Evolutionary conservation across 352 stramenopile species (phyloP), one percentile per base, ranked within the genome.

Genomic region (Pythium myriotylum): DNA sequence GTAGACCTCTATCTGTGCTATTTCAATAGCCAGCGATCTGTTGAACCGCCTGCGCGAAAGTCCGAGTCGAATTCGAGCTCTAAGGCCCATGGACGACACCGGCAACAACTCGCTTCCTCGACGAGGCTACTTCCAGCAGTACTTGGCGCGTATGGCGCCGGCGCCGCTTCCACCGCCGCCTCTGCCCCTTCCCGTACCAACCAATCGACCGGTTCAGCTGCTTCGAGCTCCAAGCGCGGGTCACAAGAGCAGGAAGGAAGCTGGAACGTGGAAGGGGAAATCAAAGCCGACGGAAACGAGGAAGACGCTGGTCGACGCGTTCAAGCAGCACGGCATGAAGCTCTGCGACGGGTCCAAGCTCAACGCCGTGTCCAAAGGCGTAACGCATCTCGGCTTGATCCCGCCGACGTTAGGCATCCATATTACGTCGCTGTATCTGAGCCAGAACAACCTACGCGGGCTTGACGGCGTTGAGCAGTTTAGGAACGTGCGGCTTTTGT

Each of bases 291-390:
- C 50, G 22, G 7, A n/a, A 8, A 13, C 50, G 4, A 46, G 67
- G 2, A 89, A 88, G 45, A 77, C 84, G 7, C 70, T 91, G 12
- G 53, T 78, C 13, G 81, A 89, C 49, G 79, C 80, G 2, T 82
- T 92, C 46, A 86, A 86, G 63, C 77, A 90, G 67, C 73, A 91
- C 32, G 81, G 79, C 3, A 80, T 79, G 67, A 75, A 76, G 53
- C 54, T 92, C 40, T 88, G 79, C 37, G 84, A 95, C 51, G 84
- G 86, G 3, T 63, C 81, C 49, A 86, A 89, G 56, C 72, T 95
- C 16, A 93, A 95, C 24, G 76, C 77, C 0, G 82, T 93, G 0
- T 72, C 72, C 3, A 91, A 91, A 52, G 67, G 70, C 1, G 66
- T 93, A 16, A 65, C 76, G 29, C 29, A 51, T 32, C 74, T 93